Percentiles rank a stretch among this genome's conserved stretches.
These are phyloP conservation scores for Scutellaria baicalensis DNA, from an alignment of 257 asterid species.

Conservation along the genomic window DNA sequence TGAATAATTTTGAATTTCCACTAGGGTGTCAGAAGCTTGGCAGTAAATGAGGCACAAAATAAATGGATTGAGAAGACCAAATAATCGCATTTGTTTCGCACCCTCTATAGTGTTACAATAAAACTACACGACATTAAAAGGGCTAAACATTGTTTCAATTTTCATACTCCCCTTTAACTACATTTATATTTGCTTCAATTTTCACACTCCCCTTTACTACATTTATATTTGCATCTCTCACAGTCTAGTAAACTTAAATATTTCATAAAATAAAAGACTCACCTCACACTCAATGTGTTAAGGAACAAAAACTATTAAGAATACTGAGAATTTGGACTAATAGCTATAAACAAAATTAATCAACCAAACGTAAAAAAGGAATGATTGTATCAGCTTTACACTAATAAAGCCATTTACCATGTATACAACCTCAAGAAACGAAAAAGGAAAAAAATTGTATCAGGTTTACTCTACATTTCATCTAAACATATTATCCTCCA, in stretches of 20 bases:
- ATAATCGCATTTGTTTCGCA: background rate
- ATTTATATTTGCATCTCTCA: background rate
- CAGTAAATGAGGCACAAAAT: background rate
- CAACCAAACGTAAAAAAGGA: background rate
- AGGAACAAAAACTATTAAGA: background rate
- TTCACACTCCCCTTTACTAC: background rate
- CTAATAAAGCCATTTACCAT: background rate
- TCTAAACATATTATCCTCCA: background rate
- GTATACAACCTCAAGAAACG: background rate
- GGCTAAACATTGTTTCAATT: background rate
- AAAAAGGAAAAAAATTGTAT: too few species aligned
- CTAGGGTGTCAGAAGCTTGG: background rate
- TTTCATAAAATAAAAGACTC: background rate
- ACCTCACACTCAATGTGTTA: background rate
- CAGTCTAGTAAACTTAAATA: background rate
- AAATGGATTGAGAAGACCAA: background rate
- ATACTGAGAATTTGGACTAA: background rate
- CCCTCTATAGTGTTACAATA: background rate
- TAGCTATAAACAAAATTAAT: background rate
- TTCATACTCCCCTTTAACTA: background rate
- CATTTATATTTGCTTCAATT: background rate
- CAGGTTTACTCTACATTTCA: background rate
- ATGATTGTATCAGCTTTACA: background rate
- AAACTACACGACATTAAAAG: background rate
- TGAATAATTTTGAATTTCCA: background rate